Base-by-base conservation (phyloP, 2,329 filamentous ascomycete species). In the Fusarium sp. region DNA sequence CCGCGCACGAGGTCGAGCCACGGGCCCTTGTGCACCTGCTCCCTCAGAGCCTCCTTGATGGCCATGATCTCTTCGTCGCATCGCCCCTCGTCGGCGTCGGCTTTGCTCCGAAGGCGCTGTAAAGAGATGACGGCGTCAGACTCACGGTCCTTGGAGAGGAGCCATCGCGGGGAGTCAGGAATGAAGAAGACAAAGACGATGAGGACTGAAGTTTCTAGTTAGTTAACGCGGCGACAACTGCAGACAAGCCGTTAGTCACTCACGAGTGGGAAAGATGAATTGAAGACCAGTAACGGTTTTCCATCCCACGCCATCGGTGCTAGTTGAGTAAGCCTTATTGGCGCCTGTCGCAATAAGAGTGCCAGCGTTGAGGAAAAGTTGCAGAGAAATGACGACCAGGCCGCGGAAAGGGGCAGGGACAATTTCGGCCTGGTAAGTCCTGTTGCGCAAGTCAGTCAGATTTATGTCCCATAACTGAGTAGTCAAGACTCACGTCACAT, bases 361-460 rank as follows among this genome's bases (percentile, higher is more conserved):
- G 18, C 65, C 65, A 22, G 65, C 65, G 22, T 31, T 67, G 16
- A 67, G 65, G 39, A 67, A 67, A 3, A 67, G 50, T 18, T 64
- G 65, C 6, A 67, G 59, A n/a, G 65, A 67, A 29, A 67, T 54
- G 24, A 67, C 65, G 20, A 67, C 65, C 8, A 67, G 29, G 11
- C 65, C 65, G 22, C 65, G 65, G 24, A 67, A 63, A n/a, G 65
- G 43, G 10, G 65, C 65, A 9, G 65, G 65, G 29, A 67, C 65
- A 41, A 67, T 67, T 18, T 67, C 65, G 22, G 65, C 54, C 16
- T 67, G 65, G 8, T 67, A 67, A 11, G 65, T 67, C 4, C 65
- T 67, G 35, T 33, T 16, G 20, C 5, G 35, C 8, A 8, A 37
- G 8, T 9, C 6, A 20, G 58, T 58, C n/a, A 43, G 39, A 43